Base-by-base conservation (phyloP, 2,329 filamentous ascomycete genomes). In the Curvularia sp. region DNA sequence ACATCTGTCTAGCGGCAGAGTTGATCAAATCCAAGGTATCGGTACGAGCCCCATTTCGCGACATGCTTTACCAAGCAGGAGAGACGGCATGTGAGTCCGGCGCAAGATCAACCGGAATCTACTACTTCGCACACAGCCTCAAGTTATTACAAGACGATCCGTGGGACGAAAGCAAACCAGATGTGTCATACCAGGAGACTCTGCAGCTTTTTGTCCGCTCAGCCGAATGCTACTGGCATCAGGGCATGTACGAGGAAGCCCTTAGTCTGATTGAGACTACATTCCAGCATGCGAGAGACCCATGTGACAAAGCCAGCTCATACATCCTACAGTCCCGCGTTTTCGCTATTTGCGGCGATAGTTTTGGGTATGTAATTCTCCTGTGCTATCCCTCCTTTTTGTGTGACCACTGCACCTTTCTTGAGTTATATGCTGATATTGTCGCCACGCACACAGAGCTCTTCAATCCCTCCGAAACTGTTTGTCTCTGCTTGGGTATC, bases 101-200 rank as follows among this genome's bases (percentile, higher is more conserved):
- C 15, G 93, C 93, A 2, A 85, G 91, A 55, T 87, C 89, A 2
- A 95, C 92, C 2, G 92, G 92, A 0, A 85, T 92, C 7, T 92
- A 89, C 74, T 97, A 93, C 71, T 96, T 92, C 75, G 86, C 85
- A 44, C 86, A 88, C 54, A 93, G 92, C 49, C 84, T 97, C 46
- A 83, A 84, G 9, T 83, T 98, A n/a, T 82, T 98, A 13, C 93
- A 96, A 72, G 82, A 89, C 6, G 80, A 91, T 53, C 88, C 91
- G 0, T 98, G 94, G 94, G 82, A 86, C 42, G 88, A 90, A 30
- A 82, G 81, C 6, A 76, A 80, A 13, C 83, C 86, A 5, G 94
- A 97, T 72, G 89, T 90, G 0, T 89, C 87, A 46, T 97, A 97
- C 68, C 88, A 92, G 10, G 94, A 98, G 78, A 96, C 93, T 0